Percentiles rank a stretch among this genome's conserved stretches.
Conservation (phyloP, 2,329 filamentous ascomycete genomes). For the Botrytis fragariae region DNA sequence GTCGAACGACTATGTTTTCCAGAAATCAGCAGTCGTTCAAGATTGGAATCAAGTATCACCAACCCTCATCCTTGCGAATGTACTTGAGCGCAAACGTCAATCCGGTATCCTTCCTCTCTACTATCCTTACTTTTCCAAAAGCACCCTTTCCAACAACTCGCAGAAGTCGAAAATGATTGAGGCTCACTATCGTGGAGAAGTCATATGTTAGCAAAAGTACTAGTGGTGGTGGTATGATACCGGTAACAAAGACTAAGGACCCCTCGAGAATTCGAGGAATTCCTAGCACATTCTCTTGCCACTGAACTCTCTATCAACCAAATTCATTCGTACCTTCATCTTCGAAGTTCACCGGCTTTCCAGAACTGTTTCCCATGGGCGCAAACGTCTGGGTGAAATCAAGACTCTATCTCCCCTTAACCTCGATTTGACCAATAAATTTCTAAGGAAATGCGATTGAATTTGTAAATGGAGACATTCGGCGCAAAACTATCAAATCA, state of each 20-base stretch:
- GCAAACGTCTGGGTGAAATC: conserved; percentile 16
- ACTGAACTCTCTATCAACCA: not conserved
- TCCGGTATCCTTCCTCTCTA: conserved; percentile 93
- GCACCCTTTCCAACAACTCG: conserved; percentile 96
- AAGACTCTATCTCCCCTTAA: not conserved
- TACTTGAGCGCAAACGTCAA: conserved; percentile 97
- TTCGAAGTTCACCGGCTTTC: conserved; percentile 87
- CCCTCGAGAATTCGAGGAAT: not conserved
- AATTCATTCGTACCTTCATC: conserved; percentile 72
- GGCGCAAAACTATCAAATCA: conserved; percentile 1
- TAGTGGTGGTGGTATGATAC: not conserved
- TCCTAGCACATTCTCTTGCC: conserved; percentile 10
- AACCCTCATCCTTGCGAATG: conserved; percentile 97
- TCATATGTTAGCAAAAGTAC: conserved; percentile 25
- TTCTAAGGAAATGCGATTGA: not conserved
- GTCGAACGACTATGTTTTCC: conserved; percentile 74
- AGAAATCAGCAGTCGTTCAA: conserved; percentile 21
- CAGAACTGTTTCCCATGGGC: conserved; percentile 88
- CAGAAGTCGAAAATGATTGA: conserved; percentile 94
- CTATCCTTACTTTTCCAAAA: conserved; percentile 97
- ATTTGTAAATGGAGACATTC: conserved; percentile 17
- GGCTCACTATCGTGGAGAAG: conserved; percentile 65
- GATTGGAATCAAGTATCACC: conserved; percentile 37
- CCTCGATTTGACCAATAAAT: not conserved
- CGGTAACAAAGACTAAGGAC: not conserved